These are phyloP conservation scores for Ogataea chonburiensis DNA, from an alignment of 805 yeast species.

Conservation along the genomic window DNA sequence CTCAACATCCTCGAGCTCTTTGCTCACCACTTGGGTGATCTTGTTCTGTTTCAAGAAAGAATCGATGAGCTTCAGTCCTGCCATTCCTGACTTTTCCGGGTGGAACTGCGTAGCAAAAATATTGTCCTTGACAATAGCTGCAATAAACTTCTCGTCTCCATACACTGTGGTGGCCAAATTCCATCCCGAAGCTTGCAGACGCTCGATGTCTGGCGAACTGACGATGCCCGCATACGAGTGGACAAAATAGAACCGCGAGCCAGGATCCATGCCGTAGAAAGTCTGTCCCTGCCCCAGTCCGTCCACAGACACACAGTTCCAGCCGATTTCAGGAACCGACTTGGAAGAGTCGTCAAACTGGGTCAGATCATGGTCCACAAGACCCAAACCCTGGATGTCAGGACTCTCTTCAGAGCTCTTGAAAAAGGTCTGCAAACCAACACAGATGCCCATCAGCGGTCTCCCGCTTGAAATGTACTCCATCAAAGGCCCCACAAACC, in stretches of 20 bases:
- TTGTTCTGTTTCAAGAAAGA: constrained; percentile 60
- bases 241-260: constrained; percentile 84
- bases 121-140: constrained; percentile 75
- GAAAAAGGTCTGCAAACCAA: constrained; percentile 88
- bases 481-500: constrained; percentile 63
- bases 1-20: constrained; percentile 19
- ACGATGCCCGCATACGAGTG: constrained; percentile 87
- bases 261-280: constrained; percentile 64
- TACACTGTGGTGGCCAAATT: constrained; percentile 68
- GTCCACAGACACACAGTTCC: constrained; percentile 54
- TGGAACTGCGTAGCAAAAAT: constrained; percentile 96
- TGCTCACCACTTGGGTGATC: constrained; percentile 22
- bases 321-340: constrained; percentile 95
- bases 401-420: constrained; percentile 73
- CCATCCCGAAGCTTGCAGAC: constrained; percentile 50
- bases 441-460: constrained; percentile 96
- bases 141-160: constrained; percentile 76
- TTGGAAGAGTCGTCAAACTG: constrained; percentile 65
- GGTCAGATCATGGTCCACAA: constrained; percentile 50
- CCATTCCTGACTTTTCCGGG: constrained; percentile 96
- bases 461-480: constrained; percentile 72
- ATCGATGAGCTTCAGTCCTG: constrained; percentile 76
- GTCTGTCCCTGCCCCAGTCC: constrained; percentile 25
- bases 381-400: constrained; percentile 53
- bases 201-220: constrained; percentile 34